Conservation (phyloP, 805 yeast species). For the Starmerella riodocensis region DNA sequence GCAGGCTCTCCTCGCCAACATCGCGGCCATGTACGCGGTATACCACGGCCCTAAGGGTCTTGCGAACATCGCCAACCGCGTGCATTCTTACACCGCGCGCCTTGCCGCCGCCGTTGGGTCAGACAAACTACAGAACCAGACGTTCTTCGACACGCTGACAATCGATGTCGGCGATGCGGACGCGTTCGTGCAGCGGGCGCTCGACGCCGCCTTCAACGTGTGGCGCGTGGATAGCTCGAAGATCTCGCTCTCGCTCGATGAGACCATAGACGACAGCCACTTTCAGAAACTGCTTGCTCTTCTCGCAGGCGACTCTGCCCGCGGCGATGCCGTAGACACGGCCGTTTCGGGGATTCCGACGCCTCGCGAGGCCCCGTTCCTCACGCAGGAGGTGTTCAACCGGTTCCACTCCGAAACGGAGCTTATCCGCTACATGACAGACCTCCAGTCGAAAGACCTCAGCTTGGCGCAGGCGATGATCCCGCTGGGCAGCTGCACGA, state of each 20-base stretch:
- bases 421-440: slow-evolving; percentile 79
- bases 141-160: slow-evolving; percentile 82
- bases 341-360: slow-evolving; percentile 27
- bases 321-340: slow-evolving; percentile 18
- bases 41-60: slow-evolving; percentile 91
- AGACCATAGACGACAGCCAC: slow-evolving; percentile 59
- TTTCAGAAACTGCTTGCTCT: slow-evolving; percentile 42
- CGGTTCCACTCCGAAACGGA: slow-evolving; percentile 87
- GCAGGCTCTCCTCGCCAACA: slow-evolving; percentile 89
- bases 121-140: slow-evolving; percentile 37
- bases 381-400: slow-evolving; percentile 70
- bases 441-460: slow-evolving; percentile 73
- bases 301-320: slow-evolving; percentile 44
- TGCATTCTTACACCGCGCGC: slow-evolving; percentile 58
- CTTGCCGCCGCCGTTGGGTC: slow-evolving; percentile 47
- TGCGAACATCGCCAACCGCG: slow-evolving; percentile 59
- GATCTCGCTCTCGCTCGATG: slow-evolving; percentile 80
- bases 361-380: slow-evolving; percentile 26
- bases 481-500: slow-evolving; percentile 94
- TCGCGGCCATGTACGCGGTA: slow-evolving; percentile 89
- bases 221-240: slow-evolving; percentile 49
- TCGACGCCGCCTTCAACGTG: slow-evolving; percentile 56
- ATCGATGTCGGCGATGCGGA: slow-evolving; percentile 41
- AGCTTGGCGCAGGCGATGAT: slow-evolving; percentile 95
- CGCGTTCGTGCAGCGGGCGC: slow-evolving; percentile 44